Evolutionary conservation across 495 filamentous ascomycete genomes (phyloP).

Genomic region (Aspergillus conjunctus): DNA sequence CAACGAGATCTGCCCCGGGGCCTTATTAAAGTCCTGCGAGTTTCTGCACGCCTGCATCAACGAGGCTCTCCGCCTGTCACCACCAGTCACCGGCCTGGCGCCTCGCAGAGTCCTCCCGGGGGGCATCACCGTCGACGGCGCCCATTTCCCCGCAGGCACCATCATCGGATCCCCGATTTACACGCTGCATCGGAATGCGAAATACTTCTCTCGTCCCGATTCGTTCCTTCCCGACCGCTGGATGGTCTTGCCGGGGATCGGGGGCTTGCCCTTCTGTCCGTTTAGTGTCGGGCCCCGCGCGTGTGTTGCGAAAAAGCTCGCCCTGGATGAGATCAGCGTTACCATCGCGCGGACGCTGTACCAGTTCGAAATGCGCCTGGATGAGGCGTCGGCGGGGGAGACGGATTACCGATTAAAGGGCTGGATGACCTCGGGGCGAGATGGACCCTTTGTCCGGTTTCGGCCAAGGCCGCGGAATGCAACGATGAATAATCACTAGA

Average conservation of each 20-base stretch:
- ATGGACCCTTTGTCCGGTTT: constrained; percentile 9
- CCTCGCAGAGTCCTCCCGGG: constrained; percentile 65
- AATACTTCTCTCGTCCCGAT: constrained; percentile 57
- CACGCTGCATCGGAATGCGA: constrained; percentile 57
- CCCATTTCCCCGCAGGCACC: constrained; percentile 54
- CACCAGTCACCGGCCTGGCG: constrained; percentile 62
- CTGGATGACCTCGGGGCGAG: not conserved
- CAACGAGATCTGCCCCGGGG: constrained; percentile 51
- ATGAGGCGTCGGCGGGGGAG: not conserved
- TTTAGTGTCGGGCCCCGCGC: constrained; percentile 59
- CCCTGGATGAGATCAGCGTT: constrained; percentile 51
- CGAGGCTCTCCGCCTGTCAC: constrained; percentile 70
- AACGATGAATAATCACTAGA: too few relatives aligned
- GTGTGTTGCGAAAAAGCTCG: constrained; percentile 61
- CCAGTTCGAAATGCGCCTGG: constrained; percentile 27
- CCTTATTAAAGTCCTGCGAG: constrained; percentile 29
- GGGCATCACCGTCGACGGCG: constrained; percentile 59
- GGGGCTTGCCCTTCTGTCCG: constrained; percentile 52
- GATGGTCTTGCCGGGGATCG: constrained; percentile 39
- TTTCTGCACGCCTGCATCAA: constrained; percentile 57
- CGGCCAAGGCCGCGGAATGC: too few relatives aligned
- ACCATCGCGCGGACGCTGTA: constrained; percentile 22
- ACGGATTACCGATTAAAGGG: not conserved
- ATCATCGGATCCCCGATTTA: constrained; percentile 59
- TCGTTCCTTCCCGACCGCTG: constrained; percentile 59